Base-by-base conservation (phyloP, 208 protist species). In the Acanthamoeba polyphaga region DNA sequence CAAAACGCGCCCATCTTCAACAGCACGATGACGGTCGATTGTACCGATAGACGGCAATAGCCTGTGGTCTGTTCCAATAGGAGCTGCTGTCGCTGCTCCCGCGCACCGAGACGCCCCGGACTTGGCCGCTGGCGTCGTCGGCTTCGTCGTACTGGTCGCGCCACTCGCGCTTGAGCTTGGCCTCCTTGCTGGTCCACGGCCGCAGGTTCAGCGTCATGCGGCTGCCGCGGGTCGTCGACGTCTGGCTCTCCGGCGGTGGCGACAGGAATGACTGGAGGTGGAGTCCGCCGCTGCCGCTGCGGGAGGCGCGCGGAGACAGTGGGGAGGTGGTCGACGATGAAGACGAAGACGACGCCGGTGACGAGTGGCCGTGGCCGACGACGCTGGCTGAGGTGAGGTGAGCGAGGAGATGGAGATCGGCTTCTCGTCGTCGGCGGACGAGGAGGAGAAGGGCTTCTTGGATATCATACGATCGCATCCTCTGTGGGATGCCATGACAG, bases 41-140 rank as follows among this genome's bases (percentile, higher is more conserved):
- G 64, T 72, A 72, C 64, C 64, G 64, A 72, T 72, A 72, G n/a
- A 72, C 64, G 64, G 64, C 64, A 22, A 72, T 72, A 22, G 64
- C 64, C 64, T 72, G 64, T 12, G 64, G 64, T 32, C 29, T 72
- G 64, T 72, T 72, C 64, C 64, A 72, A 22, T 72, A 72, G 22
- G n/a, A 72, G 64, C n/a, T 49, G 43, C 43, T 32, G 64, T 27
- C n/a, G 64, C 24, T 32, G 64, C 24, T 32, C 29, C 29, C n/a
- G 64, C 64, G 64, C 7, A 72, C 9, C 22, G n/a, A 34, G 15
- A 72, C 64, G 64, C 64, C 64, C 43, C 43, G 43, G 43, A 49
- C 43, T 49, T 49, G 43, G 43, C 43, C 43, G 22, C 64, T 10
- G n/a, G 64, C 29, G 22, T 72, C 64, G 64, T 29, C 29, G 64